phyloP scores from a whole-genome alignment of 2,329 filamentous ascomycete genomes.

The Eurotiales sp. region DNA sequence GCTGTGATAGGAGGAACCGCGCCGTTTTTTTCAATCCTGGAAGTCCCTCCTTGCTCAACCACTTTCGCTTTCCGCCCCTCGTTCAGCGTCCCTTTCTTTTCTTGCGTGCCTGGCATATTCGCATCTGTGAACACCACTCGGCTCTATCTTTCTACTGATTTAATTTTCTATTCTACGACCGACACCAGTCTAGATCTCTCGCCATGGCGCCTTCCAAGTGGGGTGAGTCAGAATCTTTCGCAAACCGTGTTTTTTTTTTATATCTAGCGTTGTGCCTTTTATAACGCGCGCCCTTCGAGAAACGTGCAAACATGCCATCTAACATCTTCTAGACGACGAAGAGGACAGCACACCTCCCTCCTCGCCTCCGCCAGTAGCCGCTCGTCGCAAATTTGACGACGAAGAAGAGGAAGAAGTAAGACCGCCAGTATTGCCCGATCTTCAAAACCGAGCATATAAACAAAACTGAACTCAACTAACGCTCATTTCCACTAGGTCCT shows the following conservation, averaged over 20 bases:
- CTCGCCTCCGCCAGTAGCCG: slow-evolving; percentile 40
- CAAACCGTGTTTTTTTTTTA: background rate
- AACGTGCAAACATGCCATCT: background rate
- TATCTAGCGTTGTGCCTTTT: no score
- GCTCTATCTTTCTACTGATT: no score
- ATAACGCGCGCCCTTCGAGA: background rate
- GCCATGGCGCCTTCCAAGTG: slow-evolving; percentile 48
- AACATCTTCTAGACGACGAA: slow-evolving; percentile 42
- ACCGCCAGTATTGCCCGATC: background rate
- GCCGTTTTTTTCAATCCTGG: background rate
- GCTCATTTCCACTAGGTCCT: slow-evolving; percentile 62
- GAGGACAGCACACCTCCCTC: slow-evolving; percentile 50
- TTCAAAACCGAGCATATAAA: background rate
- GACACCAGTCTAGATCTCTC: slow-evolving; percentile 12
- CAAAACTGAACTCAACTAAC: background rate
- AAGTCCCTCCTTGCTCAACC: slow-evolving; percentile 1
- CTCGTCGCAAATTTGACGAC: slow-evolving; percentile 77
- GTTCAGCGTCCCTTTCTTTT: no score
- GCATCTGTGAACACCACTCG: no score
- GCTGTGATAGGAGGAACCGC: slow-evolving; percentile 6
- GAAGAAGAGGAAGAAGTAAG: slow-evolving; percentile 70
- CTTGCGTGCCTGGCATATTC: no score
- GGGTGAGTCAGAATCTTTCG: slow-evolving; percentile 38
- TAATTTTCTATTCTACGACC: no score
- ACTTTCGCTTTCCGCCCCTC: background rate